Conservation (phyloP, 1,284 basidiomycete species). For the Tremellales sp. region DNA sequence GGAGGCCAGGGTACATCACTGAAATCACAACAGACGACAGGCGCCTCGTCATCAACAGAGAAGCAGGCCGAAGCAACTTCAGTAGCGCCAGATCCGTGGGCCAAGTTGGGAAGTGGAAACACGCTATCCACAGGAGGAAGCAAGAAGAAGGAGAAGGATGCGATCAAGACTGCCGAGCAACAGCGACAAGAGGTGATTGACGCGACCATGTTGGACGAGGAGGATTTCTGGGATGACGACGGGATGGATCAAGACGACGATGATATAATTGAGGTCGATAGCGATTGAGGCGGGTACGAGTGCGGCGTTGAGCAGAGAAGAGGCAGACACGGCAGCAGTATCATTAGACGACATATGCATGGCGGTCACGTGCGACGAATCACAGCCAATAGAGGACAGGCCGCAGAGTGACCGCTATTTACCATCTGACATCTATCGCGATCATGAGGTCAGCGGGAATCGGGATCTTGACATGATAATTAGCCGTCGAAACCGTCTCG, state of each 20-base stretch:
- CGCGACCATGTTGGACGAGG: conserved; percentile 44
- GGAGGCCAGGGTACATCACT: conserved; percentile 40
- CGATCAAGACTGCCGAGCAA: conserved; percentile 1
- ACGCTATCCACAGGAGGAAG: conserved; percentile 14
- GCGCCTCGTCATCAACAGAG: background rate
- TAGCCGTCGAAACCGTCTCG: too few species aligned
- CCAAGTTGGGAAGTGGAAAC: conserved; percentile 41
- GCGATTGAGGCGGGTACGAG: too few species aligned
- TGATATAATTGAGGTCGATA: conserved; percentile 46
- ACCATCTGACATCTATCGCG: too few species aligned
- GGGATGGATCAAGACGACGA: conserved; percentile 25
- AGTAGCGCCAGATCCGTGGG: conserved; percentile 37
- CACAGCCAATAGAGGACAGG: too few species aligned
- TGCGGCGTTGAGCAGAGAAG: too few species aligned
- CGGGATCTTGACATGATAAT: too few species aligned
- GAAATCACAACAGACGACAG: conserved; percentile 6
- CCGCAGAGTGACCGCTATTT: too few species aligned
- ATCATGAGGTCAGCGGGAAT: too few species aligned
- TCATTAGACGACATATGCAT: too few species aligned
- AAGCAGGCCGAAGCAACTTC: background rate
- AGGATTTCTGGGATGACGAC: conserved; percentile 37
- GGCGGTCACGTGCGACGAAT: too few species aligned
- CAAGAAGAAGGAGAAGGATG: conserved; percentile 1
- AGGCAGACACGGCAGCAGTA: too few species aligned
- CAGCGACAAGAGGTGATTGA: conserved; percentile 31